Percentiles rank a stretch among this genome's conserved stretches.
Conservation (phyloP, 805 yeast genomes). For the Barnettozyma sp. region DNA sequence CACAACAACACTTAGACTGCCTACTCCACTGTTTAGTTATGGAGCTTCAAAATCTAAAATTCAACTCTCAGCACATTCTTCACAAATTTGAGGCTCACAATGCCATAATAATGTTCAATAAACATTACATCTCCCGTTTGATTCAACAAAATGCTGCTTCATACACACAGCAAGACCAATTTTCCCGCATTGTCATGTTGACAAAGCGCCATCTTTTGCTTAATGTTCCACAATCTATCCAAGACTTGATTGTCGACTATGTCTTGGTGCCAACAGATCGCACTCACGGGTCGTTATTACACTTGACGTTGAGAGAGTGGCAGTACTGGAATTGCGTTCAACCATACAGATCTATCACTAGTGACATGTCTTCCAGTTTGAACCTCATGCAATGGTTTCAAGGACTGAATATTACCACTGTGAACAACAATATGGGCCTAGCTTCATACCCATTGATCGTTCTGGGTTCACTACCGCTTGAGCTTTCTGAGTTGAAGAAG, state of each 20-base stretch:
- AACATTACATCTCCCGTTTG: slow-evolving; percentile 25
- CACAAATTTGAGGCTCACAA: slow-evolving; percentile 42
- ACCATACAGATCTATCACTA: slow-evolving; percentile 5
- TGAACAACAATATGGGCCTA: slow-evolving; percentile 48
- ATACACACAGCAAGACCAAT: slow-evolving; percentile 5
- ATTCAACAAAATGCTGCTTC: slow-evolving; percentile 12
- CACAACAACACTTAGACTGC: slow-evolving; percentile 1
- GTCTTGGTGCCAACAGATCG: slow-evolving; percentile 33
- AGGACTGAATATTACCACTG: slow-evolving; percentile 21
- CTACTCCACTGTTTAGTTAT: slow-evolving; percentile 13
- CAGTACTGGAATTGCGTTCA: slow-evolving; percentile 18
- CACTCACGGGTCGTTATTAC: slow-evolving; percentile 39
- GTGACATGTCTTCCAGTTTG: slow-evolving; percentile 2
- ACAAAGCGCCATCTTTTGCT: slow-evolving; percentile 43
- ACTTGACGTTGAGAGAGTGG: slow-evolving; percentile 43
- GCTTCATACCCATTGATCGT: slow-evolving; percentile 38
- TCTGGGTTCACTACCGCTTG: slow-evolving; percentile 8
- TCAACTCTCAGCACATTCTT: slow-evolving; percentile 17
- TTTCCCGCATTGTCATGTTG: slow-evolving; percentile 31
- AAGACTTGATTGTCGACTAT: slow-evolving; percentile 43
- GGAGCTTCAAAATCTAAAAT: slow-evolving; percentile 24
- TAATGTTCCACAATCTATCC: slow-evolving; percentile 44
- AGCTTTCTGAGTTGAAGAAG: slow-evolving; percentile 3
- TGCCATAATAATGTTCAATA: slow-evolving; percentile 46
- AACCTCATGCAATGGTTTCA: slow-evolving; percentile 4